A percentile compares a stretch with the other conserved stretches of the same genome.
These are phyloP conservation scores for Neocucurbitaria cava DNA, from an alignment of 2,329 filamentous ascomycete genomes.

Conservation along the genomic window DNA sequence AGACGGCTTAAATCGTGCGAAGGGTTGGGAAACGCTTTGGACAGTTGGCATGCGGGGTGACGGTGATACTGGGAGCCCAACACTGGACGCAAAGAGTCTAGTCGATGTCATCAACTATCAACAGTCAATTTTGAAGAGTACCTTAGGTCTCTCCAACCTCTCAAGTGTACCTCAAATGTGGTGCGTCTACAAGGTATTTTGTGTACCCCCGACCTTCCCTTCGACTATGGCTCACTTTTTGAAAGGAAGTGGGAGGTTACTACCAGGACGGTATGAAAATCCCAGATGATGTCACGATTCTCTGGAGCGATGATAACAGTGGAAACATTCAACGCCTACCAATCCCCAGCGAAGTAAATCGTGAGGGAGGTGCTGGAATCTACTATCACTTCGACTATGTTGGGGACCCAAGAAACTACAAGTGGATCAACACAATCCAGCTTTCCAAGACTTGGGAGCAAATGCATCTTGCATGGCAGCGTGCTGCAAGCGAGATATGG, in stretches of 20 bases:
- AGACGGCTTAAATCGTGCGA: slow-evolving; percentile 1
- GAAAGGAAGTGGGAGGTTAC: slow-evolving; percentile 19
- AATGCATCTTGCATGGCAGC: slow-evolving; percentile 5
- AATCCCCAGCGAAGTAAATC: slow-evolving; percentile 1
- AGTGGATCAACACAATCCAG: slow-evolving; percentile 19
- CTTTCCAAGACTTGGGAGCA: slow-evolving; percentile 8
- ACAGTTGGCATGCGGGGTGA: slow-evolving; percentile 18
- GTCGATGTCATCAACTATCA: slow-evolving; percentile 47
- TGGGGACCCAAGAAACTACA: slow-evolving; percentile 16
- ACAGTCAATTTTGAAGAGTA: slow-evolving; percentile 61
- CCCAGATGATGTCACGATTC: slow-evolving; percentile 15
- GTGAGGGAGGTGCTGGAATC: slow-evolving; percentile 9
- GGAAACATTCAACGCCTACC: slow-evolving; percentile 15
- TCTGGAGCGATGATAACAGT: slow-evolving; percentile 19
- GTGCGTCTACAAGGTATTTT: slow-evolving; percentile 3
- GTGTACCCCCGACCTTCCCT: slow-evolving; percentile 64
- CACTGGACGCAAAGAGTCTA: slow-evolving; percentile 6
- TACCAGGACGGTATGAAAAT: slow-evolving; percentile 11
- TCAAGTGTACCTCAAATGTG: slow-evolving; percentile 68
- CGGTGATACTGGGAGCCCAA: slow-evolving; percentile 9
- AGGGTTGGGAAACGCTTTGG: slow-evolving; percentile 6
- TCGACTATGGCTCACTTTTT: slow-evolving; percentile 15
- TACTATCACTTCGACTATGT: slow-evolving; percentile 24
- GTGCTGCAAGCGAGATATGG: slow-evolving; percentile 12
- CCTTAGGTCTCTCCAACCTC: slow-evolving; percentile 57